Evolutionary conservation across 306 rosid genomes (phyloP), one percentile per base, ranked within the genome.

Genomic region (Vicia sativa): DNA sequence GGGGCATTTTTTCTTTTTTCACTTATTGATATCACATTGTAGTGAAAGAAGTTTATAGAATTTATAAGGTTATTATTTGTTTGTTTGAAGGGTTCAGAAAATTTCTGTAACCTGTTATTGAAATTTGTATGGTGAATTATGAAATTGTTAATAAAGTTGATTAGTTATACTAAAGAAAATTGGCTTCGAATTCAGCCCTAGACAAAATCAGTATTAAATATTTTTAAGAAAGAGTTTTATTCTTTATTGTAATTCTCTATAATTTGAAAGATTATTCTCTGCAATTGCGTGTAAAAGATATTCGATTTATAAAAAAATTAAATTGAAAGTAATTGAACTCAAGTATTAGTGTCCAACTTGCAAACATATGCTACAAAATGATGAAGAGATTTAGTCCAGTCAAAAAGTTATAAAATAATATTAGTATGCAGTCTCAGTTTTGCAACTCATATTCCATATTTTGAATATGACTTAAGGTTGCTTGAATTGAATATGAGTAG

Each of bases 21-120:
- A 68, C 71, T 73, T 28, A 6, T 41, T 44, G 48, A 48, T 63
- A 69, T 65, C 53, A 21, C 15, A 44, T 52, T 42, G 64, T 49
- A 44, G 84, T 73, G 78, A 65, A 61, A 73, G 63, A 72, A 65
- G 80, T 44, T 69, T 14, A 43, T 65, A 43, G 37, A 41, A 16
- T 65, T 66, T 72, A 59, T 59, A 39, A 49, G 49, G 26, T 38
- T 59, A 19, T 9, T 64, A 38, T 42, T 64, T 13, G 41, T 57
- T 37, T 77, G 56, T 34, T 34, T 34, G 12, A 57, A 65, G 60
- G 50, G 65, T 70, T 26, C 65, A 65, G 61, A 57, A 79, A 31
- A 68, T 64, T 38, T 55, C 0, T 72, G 72, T 74, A 69, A 57
- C 69, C 50, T 52, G 57, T 23, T 12, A n/a, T 18, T 55, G 18